Conservation (phyloP, 108 stramenopile species). For the Skeletonema tropicum region DNA sequence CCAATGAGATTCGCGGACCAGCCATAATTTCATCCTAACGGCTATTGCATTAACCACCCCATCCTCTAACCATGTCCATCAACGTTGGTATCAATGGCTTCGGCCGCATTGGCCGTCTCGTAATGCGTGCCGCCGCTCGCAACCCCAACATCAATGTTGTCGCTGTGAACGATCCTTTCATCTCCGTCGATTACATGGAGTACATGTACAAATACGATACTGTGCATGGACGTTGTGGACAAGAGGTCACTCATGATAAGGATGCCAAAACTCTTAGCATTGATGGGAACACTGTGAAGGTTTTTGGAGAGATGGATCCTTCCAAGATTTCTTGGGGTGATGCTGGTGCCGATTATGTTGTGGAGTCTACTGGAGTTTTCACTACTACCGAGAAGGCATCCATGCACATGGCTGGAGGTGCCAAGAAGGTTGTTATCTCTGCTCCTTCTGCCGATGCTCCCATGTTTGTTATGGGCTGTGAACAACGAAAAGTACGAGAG, state of each 20-base stretch:
- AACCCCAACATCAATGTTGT: slow-evolving; percentile 94
- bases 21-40: not conserved
- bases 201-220: slow-evolving; percentile 94
- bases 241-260: slow-evolving; percentile 63
- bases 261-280: slow-evolving; percentile 56
- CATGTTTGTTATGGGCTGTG: slow-evolving; percentile 99
- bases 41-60: not conserved
- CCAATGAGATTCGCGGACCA: not conserved
- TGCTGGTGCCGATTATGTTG: slow-evolving; percentile 94
- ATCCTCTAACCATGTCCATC: slow-evolving; percentile 45
- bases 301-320: slow-evolving; percentile 95
- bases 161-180: slow-evolving; percentile 80
- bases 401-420: slow-evolving; percentile 90
- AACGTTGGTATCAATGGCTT: slow-evolving; percentile 96
- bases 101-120: slow-evolving; percentile 98
- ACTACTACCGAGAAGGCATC: slow-evolving; percentile 83
- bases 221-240: slow-evolving; percentile 73
- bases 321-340: slow-evolving; percentile 92
- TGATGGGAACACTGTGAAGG: slow-evolving; percentile 69
- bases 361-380: slow-evolving; percentile 98
- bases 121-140: slow-evolving; percentile 93
- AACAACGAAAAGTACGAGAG: slow-evolving; percentile 89
- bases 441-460: slow-evolving; percentile 97
- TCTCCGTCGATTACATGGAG: slow-evolving; percentile 71
- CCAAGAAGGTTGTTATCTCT: slow-evolving; percentile 98